Evolutionary conservation across 1,284 basidiomycete species (phyloP), one percentile per base, ranked within the genome.

Genomic region (Schizopora paradoxa): DNA sequence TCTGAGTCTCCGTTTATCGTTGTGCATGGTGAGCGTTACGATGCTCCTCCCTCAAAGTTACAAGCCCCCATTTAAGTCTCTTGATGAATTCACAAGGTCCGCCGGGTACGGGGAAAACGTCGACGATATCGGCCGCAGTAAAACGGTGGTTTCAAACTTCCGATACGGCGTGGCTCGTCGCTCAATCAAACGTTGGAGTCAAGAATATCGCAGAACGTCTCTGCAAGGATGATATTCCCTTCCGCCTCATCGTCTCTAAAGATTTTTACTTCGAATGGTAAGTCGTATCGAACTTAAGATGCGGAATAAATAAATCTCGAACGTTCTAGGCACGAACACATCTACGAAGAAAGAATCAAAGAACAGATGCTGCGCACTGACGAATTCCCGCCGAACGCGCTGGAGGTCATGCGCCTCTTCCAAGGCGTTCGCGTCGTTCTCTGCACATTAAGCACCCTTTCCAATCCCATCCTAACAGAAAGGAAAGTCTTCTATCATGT

Each of bases 251-350:
- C 4, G 72, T 76, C 1, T 72, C 73, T 1, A 66, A 69, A 38
- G 74, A 76, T 16, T 76, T 75, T 47, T 65, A 71, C 47, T 54
- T 62, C 7, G 73, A 70, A 56, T 74, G 73, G 73, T 73, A 56
- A 21, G 64, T 51, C n/a, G n/a, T n/a, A n/a, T n/a, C n/a, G n/a
- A n/a, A n/a, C n/a, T n/a, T n/a, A n/a, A n/a, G n/a, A n/a, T n/a
- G n/a, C n/a, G n/a, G 5, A 6, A 27, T 23, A 18, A 29, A 26
- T n/a, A 32, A 39, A 25, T 34, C 27, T 40, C 31, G 27, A 31
- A 40, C 43, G 25, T 6, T 38, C 11, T 45, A 76, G 73, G 72
- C 70, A 75, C 44, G 72, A 75, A 49, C 65, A 73, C 39, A 55
- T 74, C 4, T 75, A 75, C 49, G 50, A 55, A 2, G 43, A 55